Evolutionary conservation across 2,329 filamentous ascomycete species (phyloP), one percentile per base, ranked within the genome.

Genomic region (Aspergillus tamarii): DNA sequence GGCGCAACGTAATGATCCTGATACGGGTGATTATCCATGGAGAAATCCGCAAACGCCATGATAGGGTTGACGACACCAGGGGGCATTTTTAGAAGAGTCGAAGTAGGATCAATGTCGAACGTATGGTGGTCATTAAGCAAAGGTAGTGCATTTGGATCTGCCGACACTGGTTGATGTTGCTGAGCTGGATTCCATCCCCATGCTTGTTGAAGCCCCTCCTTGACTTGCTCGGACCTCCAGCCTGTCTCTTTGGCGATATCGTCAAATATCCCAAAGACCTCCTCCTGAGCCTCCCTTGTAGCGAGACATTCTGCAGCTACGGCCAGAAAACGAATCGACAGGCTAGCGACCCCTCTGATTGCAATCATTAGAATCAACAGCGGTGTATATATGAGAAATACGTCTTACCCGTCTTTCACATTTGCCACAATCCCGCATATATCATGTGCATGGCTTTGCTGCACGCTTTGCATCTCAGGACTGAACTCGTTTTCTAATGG

Each of bases 371-470:
- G 28, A 9, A 14, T 23, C 4, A 30, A 9, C n/a, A 9, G n/a
- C 4, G 1, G 8, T 16, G 43, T 48, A 5, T 3, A 6, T 10
- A 9, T 23, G 10, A 7, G 14, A 34, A 14, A 11, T 12, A 73
- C 80, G 70, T 73, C 80, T 70, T 74, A 85, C 83, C 87, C 85
- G 74, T 96, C 93, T 71, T 93, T 91, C 58, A 90, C 88, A 74
- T 96, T 93, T 2, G 92, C 91, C 28, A 92, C 89, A 66, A 98
- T 96, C 16, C 94, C 94, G 74, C 94, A 97, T 28, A 96, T 90
- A 74, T 94, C 90, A 69, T 91, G 89, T 0, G 93, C 90, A 73
- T 97, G 92, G 65, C 88, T 87, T 56, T 89, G 83, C 70, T 91
- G 89, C 72, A 91, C 84, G 5, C 85, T 83, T 54, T 85, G 86